phyloP scores from a whole-genome alignment of 257 asterid species.

The Fraxinus anomala region DNA sequence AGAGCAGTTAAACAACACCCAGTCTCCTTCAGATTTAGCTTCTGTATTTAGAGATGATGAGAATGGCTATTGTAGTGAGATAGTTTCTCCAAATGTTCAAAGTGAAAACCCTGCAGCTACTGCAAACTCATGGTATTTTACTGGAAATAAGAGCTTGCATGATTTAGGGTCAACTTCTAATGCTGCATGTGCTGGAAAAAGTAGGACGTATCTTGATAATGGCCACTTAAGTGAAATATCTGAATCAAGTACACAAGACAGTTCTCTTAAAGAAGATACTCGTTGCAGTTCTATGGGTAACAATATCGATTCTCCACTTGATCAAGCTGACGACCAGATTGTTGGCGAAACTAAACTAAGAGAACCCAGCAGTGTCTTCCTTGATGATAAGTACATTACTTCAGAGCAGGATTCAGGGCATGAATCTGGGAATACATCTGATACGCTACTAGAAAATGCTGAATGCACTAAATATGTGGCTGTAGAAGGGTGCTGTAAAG shows the following conservation, averaged over 20 bases:
- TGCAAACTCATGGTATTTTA: conserved; percentile 26
- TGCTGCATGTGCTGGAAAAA: conserved; percentile 19
- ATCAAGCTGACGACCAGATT: conserved; percentile 31
- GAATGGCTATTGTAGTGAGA: conserved; percentile 24
- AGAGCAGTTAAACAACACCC: conserved; percentile 30
- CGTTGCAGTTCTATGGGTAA: conserved; percentile 21
- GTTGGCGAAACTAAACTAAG: conserved; percentile 24
- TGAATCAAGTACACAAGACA: conserved; percentile 27
- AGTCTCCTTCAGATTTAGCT: conserved; percentile 34
- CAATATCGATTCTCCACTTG: conserved; percentile 29
- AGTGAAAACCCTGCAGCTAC: conserved; percentile 16
- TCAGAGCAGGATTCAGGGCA: conserved; percentile 14
- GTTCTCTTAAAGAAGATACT: conserved; percentile 27
- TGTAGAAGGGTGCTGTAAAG: conserved; percentile 20
- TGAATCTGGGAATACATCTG: conserved; percentile 24
- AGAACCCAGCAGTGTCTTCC: conserved; percentile 25
- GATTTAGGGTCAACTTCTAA: conserved; percentile 24
- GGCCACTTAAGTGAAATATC: conserved; percentile 28
- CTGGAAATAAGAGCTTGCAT: conserved; percentile 20
- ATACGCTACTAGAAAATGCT: conserved; percentile 23
- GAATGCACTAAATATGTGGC: conserved; percentile 22
- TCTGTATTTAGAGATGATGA: conserved; percentile 27
- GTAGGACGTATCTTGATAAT: conserved; percentile 17
- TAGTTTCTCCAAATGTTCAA: conserved; percentile 31
- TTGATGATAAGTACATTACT: conserved; percentile 25